Evolutionary conservation across 257 asterid genomes (phyloP).

Genomic region (Cinchona pubescens): DNA sequence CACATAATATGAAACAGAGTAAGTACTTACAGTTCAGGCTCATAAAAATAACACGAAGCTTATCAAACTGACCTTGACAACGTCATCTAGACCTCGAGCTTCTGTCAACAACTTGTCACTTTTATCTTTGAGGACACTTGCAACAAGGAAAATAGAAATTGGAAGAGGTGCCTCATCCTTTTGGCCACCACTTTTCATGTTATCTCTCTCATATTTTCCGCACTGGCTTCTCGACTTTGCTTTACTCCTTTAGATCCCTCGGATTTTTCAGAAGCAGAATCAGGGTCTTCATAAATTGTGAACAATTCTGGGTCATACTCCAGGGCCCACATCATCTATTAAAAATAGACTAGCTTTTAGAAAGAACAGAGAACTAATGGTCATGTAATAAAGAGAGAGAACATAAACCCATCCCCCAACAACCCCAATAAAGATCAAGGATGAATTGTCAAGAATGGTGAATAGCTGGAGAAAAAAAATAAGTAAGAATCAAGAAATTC

Average conservation of each 20-base stretch:
- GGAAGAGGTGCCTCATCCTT: slow-evolving; percentile 58
- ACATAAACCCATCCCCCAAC: no score
- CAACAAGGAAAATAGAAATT: slow-evolving; percentile 80
- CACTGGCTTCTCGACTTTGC: slow-evolving; percentile 51
- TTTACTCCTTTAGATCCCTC: slow-evolving; percentile 58
- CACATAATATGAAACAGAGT: background rate
- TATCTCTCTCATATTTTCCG: slow-evolving; percentile 76
- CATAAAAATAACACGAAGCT: background rate
- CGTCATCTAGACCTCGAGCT: slow-evolving; percentile 88
- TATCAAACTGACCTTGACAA: slow-evolving; percentile 59
- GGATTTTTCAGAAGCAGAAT: slow-evolving; percentile 37
- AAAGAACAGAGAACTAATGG: slow-evolving; percentile 3
- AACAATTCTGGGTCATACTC: slow-evolving; percentile 79
- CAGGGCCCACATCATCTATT: slow-evolving; percentile 96
- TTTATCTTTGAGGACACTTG: slow-evolving; percentile 76
- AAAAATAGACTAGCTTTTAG: slow-evolving; percentile 8
- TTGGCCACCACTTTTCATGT: slow-evolving; percentile 47
- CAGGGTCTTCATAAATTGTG: slow-evolving; percentile 53
- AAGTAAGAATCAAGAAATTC: background rate
- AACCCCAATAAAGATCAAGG: background rate
- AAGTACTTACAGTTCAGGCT: background rate
- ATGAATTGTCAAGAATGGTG: background rate
- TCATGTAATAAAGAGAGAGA: background rate
- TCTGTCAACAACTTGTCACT: slow-evolving; percentile 68
- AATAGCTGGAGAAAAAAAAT: background rate